Percentiles rank a stretch among this genome's conserved stretches.
These are phyloP conservation scores for Calonectria fujianensis DNA, from an alignment of 2,329 filamentous ascomycete genomes.

Conservation along the genomic window DNA sequence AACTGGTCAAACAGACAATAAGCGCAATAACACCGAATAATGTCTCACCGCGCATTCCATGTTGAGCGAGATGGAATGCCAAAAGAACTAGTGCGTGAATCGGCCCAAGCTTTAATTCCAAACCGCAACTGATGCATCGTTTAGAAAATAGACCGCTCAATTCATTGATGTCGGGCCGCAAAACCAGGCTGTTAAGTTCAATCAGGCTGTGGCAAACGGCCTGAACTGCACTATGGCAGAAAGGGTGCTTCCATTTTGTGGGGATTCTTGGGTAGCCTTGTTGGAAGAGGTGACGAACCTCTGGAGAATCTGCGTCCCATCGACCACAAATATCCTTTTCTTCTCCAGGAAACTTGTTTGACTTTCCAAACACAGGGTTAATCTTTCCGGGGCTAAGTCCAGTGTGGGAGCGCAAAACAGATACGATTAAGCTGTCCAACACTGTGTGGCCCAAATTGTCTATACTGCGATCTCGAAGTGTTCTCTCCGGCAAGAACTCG, in stretches of 20 bases:
- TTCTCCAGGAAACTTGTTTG: not conserved
- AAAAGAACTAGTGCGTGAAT: constrained; percentile 26
- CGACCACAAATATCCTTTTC: constrained; percentile 27
- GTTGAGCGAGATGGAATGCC: constrained; percentile 35
- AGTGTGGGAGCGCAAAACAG: constrained; percentile 18
- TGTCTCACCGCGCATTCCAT: constrained; percentile 38
- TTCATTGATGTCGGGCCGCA: constrained; percentile 16
- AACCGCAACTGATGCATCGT: not conserved
- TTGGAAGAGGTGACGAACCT: not conserved
- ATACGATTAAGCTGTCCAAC: not conserved
- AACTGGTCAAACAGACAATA: constrained; percentile 20
- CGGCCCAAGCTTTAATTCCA: constrained; percentile 17
- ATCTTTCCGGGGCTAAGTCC: not conserved
- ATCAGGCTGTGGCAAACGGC: no score
- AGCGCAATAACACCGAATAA: constrained; percentile 42
- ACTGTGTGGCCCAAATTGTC: constrained; percentile 8
- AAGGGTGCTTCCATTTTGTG: constrained; percentile 14
- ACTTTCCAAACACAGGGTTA: not conserved
- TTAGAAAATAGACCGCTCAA: constrained; percentile 9
- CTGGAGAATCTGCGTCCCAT: constrained; percentile 25
- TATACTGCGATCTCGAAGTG: not conserved
- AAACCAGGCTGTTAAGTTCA: no score
- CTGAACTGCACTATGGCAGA: constrained; percentile 28
- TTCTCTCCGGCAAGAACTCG: rapidly evolving
- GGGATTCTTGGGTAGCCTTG: not conserved